Percentiles rank a stretch among this genome's conserved stretches.
Evolutionary conservation across 1,284 basidiomycete genomes (phyloP).

Genomic region (Cryptococcus maquisensis): DNA sequence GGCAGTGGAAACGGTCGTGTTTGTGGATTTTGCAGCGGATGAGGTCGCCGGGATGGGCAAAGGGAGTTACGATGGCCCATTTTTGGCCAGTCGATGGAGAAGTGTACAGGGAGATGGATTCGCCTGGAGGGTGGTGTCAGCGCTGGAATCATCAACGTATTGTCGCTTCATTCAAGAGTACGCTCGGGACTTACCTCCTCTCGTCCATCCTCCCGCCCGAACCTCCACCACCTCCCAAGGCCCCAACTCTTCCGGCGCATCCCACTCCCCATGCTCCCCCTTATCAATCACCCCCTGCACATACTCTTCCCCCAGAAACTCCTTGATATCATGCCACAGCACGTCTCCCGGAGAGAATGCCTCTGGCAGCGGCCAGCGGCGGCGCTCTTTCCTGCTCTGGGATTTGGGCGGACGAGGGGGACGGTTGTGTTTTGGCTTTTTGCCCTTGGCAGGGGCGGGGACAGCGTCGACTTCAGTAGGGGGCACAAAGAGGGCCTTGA

Average conservation of each 20-base stretch:
- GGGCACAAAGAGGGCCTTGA: slow-evolving; percentile 23
- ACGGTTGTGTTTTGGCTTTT: slow-evolving; percentile 3
- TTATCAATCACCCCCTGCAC: slow-evolving; percentile 56
- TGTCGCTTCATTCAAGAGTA: background rate
- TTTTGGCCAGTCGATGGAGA: slow-evolving; percentile 40
- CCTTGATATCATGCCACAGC: slow-evolving; percentile 64
- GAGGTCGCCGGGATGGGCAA: slow-evolving; percentile 74
- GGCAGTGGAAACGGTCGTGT: slow-evolving; percentile 60
- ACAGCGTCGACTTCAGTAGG: slow-evolving; percentile 4
- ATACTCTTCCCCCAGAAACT: slow-evolving; percentile 61
- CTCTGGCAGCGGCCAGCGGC: slow-evolving; percentile 53
- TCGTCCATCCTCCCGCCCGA: slow-evolving; percentile 49
- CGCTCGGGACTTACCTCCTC: background rate
- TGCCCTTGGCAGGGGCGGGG: background rate
- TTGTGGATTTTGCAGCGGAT: slow-evolving; percentile 68
- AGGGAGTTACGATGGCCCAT: slow-evolving; percentile 79
- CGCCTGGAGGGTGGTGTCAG: slow-evolving; percentile 52
- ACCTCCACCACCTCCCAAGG: slow-evolving; percentile 63
- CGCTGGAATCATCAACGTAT: background rate
- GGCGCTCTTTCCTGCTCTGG: slow-evolving; percentile 19
- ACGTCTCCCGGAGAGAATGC: slow-evolving; percentile 70
- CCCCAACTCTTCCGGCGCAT: slow-evolving; percentile 46
- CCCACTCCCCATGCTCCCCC: slow-evolving; percentile 55
- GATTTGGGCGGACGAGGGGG: slow-evolving; percentile 7
- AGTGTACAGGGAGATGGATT: slow-evolving; percentile 59